These are phyloP conservation scores for Cryptosporidium canis DNA, from an alignment of 169 alveolate genomes.

Conservation along the genomic window DNA sequence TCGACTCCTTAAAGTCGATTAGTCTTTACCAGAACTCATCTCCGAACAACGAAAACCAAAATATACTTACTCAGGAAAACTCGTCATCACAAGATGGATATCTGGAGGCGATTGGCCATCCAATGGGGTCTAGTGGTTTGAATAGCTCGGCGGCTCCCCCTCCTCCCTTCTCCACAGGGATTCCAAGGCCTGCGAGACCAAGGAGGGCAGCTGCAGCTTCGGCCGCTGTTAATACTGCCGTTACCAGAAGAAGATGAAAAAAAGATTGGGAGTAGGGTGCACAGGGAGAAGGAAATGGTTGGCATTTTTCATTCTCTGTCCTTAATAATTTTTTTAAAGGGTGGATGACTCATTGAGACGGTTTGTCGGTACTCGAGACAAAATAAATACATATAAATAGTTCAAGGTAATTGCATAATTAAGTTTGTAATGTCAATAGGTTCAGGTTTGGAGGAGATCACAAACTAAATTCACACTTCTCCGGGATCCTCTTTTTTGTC, in stretches of 20 bases:
- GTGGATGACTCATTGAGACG: background rate
- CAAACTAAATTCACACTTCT: background rate
- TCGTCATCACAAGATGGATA: background rate
- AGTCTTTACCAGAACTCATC: background rate
- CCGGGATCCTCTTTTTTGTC: background rate
- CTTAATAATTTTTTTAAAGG: background rate
- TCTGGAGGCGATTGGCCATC: background rate
- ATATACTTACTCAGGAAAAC: background rate
- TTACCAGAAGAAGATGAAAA: background rate
- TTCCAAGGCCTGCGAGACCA: slow-evolving; percentile 40
- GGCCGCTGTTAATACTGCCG: background rate
- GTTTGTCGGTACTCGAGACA: background rate
- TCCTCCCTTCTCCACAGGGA: background rate
- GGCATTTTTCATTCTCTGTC: background rate
- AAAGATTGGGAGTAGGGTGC: too few species aligned
- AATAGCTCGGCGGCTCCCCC: background rate
- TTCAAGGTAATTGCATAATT: background rate
- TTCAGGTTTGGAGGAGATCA: background rate
- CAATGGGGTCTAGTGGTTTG: background rate
- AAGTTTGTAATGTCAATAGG: background rate
- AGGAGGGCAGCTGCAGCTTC: background rate
- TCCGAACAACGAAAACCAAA: background rate
- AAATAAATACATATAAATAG: too few species aligned
- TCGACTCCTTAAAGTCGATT: background rate
- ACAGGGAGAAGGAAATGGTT: background rate